Evolutionary conservation across 768 basidiomycete genomes (phyloP).

Genomic region (Phylloporus sp.): DNA sequence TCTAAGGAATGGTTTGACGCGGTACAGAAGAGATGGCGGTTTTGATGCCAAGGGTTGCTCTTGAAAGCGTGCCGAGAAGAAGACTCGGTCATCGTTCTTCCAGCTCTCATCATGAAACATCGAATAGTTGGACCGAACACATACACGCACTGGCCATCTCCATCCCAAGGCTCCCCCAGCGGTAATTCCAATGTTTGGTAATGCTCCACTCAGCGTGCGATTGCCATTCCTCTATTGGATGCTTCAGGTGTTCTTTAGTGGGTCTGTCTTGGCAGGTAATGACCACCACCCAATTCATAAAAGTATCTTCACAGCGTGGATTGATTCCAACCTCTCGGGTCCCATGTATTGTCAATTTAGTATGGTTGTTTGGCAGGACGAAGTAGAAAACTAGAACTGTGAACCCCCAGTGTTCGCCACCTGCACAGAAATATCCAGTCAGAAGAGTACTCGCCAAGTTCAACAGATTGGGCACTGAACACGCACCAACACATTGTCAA

Average conservation of each 20-base stretch:
- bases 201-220: conserved; percentile 47
- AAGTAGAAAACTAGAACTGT: conserved; percentile 58
- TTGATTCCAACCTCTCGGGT: conserved; percentile 42
- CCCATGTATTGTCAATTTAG: conserved; percentile 36
- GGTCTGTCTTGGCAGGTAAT: conserved; percentile 37
- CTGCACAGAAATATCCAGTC: conserved; percentile 27
- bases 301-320: conserved; percentile 34
- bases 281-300: conserved; percentile 43
- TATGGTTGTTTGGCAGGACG: conserved; percentile 45
- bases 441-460: background rate
- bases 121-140: background rate
- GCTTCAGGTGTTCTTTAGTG: conserved; percentile 36
- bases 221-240: too few relatives aligned
- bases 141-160: background rate
- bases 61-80: too few relatives aligned
- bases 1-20: too few relatives aligned
- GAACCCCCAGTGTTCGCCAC: conserved; percentile 58
- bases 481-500: conserved; percentile 52
- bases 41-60: too few relatives aligned
- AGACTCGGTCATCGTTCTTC: too few relatives aligned
- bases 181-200: conserved; percentile 53
- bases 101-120: too few relatives aligned
- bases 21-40: too few relatives aligned
- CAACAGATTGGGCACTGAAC: background rate
- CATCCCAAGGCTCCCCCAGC: too few relatives aligned